Evolutionary conservation across 2,329 filamentous ascomycete species (phyloP).

Genomic region (Aureobasidium sp.): DNA sequence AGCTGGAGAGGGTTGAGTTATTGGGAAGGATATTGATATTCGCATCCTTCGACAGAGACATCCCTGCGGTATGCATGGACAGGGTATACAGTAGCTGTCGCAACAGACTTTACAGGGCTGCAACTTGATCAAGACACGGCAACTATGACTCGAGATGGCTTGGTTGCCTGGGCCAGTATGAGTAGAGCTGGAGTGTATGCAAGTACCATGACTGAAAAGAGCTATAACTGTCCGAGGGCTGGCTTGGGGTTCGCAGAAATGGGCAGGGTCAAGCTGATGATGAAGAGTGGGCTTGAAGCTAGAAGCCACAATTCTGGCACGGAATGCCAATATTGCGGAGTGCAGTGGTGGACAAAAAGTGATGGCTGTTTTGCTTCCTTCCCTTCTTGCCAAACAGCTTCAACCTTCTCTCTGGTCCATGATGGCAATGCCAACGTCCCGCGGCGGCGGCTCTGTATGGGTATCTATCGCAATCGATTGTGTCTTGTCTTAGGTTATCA

Average conservation of each 20-base stretch:
- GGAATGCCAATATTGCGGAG: conserved; percentile 2
- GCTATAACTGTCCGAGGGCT: not conserved
- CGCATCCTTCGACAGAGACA: not conserved
- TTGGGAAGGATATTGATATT: not conserved
- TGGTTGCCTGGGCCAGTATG: not conserved
- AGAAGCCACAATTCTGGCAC: conserved; percentile 1
- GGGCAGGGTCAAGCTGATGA: conserved; percentile 10
- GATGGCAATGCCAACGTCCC: conserved; percentile 8
- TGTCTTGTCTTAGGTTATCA: conserved; percentile 11
- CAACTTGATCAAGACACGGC: not conserved
- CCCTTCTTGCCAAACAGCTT: not conserved
- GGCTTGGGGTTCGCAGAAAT: not conserved
- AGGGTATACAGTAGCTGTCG: not conserved
- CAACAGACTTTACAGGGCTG: not conserved
- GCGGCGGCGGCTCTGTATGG: not conserved
- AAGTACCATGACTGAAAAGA: not conserved
- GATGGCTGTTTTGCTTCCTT: not conserved
- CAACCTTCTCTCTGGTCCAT: not conserved
- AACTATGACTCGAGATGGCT: conserved; percentile 5
- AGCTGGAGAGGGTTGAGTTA: not conserved
- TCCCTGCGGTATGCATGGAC: not conserved
- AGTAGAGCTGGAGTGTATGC: not conserved
- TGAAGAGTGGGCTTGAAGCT: not conserved
- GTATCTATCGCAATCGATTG: conserved; percentile 15
- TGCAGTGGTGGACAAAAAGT: not conserved